phyloP scores from a whole-genome alignment of 352 stramenopile genomes.

The Phytopythium cucurbitacearum region DNA sequence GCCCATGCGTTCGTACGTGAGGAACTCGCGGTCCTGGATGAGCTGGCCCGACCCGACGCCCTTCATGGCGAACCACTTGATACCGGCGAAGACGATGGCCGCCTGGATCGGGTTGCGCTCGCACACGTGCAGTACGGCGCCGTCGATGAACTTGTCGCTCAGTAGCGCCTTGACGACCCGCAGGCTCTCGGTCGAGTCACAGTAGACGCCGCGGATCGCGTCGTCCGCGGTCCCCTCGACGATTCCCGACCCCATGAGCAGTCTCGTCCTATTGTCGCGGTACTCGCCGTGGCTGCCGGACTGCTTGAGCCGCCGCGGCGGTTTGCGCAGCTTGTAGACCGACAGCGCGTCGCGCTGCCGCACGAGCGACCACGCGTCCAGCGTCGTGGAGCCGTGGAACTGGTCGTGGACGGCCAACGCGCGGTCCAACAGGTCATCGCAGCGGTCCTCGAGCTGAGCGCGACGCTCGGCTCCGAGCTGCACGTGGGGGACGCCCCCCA shows the following conservation, averaged over 20 bases:
- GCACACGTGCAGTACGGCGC: conserved; percentile 47
- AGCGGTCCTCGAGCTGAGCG: conserved; percentile 37
- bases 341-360: conserved; percentile 42
- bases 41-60: conserved; percentile 24
- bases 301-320: conserved; percentile 3
- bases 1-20: conserved; percentile 59
- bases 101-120: conserved; percentile 33
- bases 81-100: conserved; percentile 49
- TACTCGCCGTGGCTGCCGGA: background rate
- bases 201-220: conserved; percentile 43
- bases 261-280: background rate
- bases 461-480: conserved; percentile 30
- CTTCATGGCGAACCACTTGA: conserved; percentile 59
- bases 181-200: conserved; percentile 47
- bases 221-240: conserved; percentile 45
- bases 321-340: conserved; percentile 29
- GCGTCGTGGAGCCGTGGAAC: conserved; percentile 30
- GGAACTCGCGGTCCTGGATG: conserved; percentile 43
- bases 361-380: conserved; percentile 42
- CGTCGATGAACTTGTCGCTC: conserved; percentile 48
- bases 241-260: conserved; percentile 51
- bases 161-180: conserved; percentile 45
- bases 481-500: conserved; percentile 23
- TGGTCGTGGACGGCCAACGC: conserved; percentile 35
- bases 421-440: conserved; percentile 52